Evolutionary conservation across 1,284 basidiomycete genomes (phyloP).

Genomic region (Rhodotorula sp.): DNA sequence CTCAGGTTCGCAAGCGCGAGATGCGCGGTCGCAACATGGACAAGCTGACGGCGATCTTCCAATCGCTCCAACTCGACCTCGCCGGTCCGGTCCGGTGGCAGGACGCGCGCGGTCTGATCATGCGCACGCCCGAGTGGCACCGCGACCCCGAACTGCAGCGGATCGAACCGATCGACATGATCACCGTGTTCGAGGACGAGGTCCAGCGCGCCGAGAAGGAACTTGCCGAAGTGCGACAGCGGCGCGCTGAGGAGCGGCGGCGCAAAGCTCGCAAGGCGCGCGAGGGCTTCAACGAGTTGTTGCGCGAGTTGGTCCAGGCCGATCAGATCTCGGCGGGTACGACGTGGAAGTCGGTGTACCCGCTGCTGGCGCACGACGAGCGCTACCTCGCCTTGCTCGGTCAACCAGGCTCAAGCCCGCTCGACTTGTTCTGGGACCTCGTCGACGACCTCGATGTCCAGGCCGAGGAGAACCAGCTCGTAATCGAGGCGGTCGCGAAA

Average conservation of each 20-base stretch:
- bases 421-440: slow-evolving; percentile 93
- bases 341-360: slow-evolving; percentile 88
- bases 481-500: slow-evolving; percentile 55
- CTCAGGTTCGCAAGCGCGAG: slow-evolving; percentile 49
- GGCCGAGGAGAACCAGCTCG: slow-evolving; percentile 69
- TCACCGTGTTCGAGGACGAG: slow-evolving; percentile 88
- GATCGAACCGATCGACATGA: slow-evolving; percentile 81
- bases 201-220: slow-evolving; percentile 80
- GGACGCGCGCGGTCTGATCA: slow-evolving; percentile 69
- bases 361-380: slow-evolving; percentile 68
- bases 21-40: slow-evolving; percentile 69
- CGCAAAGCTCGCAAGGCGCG: slow-evolving; percentile 79
- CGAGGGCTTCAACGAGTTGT: slow-evolving; percentile 80
- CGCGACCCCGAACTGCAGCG: slow-evolving; percentile 68
- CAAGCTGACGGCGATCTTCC: slow-evolving; percentile 56
- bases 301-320: slow-evolving; percentile 64
- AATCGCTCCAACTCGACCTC: slow-evolving; percentile 62
- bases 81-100: slow-evolving; percentile 87
- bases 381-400: slow-evolving; percentile 85
- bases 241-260: slow-evolving; percentile 74
- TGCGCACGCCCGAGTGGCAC: slow-evolving; percentile 73
- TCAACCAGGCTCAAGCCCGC: slow-evolving; percentile 72
- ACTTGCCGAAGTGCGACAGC: slow-evolving; percentile 75
- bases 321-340: slow-evolving; percentile 74
- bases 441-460: slow-evolving; percentile 83